Evolutionary conservation across 495 filamentous ascomycete species (phyloP), one percentile per base, ranked within the genome.

Genomic region (Parmelia sp.): DNA sequence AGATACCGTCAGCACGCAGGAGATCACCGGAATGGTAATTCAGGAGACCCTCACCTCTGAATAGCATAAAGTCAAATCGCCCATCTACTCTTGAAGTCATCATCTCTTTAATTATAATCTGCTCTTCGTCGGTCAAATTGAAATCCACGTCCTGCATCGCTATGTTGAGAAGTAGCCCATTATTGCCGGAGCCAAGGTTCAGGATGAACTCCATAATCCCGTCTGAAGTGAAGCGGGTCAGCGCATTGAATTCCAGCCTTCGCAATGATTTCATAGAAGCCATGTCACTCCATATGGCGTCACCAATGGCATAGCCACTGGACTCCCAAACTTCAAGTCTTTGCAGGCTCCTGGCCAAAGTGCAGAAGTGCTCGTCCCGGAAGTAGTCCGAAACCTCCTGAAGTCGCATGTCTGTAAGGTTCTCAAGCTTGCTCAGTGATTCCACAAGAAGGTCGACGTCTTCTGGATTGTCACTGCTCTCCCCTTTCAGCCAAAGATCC

Each of bases 301-400:
- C 81, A 0, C 80, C 76, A 36, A 85, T 74, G 15, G 77, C 79
- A 47, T 82, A 83, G 40, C 84, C 83, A 60, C 80, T 78, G 31
- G 80, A 76, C 68, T 76, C 80, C 42, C 89, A 76, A 7, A 81
- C 74, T 66, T 86, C 83, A 21, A 90, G 74, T 5, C 72, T 67
- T 0, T 75, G 73, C 36, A 88, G 73, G 19, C 71, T 75, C 31
- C 74, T 72, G 1, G 83, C 78, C 9, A 90, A 74, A 14, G 70
- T 62, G 27, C 75, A 73, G 47, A 90, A 76, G 55, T 86, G 73
- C 27, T 77, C 72, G 55, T 80, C 79, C 7, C 69, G 72, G 53
- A 88, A 81, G 57, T 78, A 76, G 33, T 85, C 83, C 4, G 83
- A 83, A 14, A 84, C 77, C 23, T 79, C 73, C 31, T 75, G 71